Conservation (phyloP, 2,329 filamentous ascomycete species). For the Metarhizium brunneum region DNA sequence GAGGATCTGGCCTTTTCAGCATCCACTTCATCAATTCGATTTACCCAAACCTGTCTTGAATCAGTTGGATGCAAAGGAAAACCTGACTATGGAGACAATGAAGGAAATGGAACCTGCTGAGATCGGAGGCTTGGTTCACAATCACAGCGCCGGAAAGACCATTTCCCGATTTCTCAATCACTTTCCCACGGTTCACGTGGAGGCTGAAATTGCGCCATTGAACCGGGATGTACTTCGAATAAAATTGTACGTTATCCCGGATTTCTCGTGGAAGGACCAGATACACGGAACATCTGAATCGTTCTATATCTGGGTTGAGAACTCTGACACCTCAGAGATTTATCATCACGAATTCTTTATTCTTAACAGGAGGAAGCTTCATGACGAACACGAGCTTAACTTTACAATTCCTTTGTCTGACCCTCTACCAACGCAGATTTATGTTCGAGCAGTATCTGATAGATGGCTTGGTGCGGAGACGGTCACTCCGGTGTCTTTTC, state of each 20-base stretch:
- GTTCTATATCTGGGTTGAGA: constrained; percentile 98
- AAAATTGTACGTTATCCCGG: constrained; percentile 73
- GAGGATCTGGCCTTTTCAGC: constrained; percentile 88
- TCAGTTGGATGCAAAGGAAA: constrained; percentile 74
- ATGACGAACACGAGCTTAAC: constrained; percentile 95
- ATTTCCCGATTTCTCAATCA: constrained; percentile 76
- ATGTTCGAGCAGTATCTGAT: constrained; percentile 89
- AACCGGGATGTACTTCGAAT: constrained; percentile 94
- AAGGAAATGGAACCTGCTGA: constrained; percentile 90
- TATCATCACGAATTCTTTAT: constrained; percentile 98
- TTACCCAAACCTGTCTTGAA: constrained; percentile 74
- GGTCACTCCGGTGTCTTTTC: constrained; percentile 89
- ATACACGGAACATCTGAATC: constrained; percentile 91
- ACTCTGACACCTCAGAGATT: constrained; percentile 94
- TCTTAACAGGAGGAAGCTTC: constrained; percentile 75
- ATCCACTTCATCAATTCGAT: constrained; percentile 92
- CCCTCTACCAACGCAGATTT: constrained; percentile 89
- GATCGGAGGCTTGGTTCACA: constrained; percentile 85
- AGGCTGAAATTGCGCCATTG: constrained; percentile 88
- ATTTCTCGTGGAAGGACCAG: constrained; percentile 91
- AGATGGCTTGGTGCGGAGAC: constrained; percentile 96
- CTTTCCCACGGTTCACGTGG: constrained; percentile 84
- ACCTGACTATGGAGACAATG: constrained; percentile 68
- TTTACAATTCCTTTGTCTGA: constrained; percentile 95
- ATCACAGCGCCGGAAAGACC: constrained; percentile 74